Percentiles rank a stretch among this genome's conserved stretches.
These are phyloP conservation scores for Stereum hirsutum DNA, from an alignment of 1,284 basidiomycete genomes.

Conservation along the genomic window DNA sequence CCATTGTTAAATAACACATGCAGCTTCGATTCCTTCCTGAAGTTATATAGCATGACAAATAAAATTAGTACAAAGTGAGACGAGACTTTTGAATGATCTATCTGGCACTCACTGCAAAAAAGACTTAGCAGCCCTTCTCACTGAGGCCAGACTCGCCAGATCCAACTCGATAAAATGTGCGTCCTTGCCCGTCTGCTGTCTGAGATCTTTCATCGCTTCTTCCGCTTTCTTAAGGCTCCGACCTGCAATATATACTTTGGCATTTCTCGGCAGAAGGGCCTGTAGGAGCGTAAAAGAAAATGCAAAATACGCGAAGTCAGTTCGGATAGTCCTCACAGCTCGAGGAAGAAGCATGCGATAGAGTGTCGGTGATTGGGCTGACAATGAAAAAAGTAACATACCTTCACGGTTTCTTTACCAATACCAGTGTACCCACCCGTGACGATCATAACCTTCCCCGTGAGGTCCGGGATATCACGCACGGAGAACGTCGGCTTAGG, in stretches of 20 bases:
- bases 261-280: constrained; percentile 1
- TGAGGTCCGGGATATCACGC: not conserved
- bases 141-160: not conserved
- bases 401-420: constrained; percentile 3
- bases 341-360: not conserved
- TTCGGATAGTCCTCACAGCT: not conserved
- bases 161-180: not conserved
- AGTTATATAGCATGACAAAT: not conserved
- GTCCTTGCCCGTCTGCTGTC: not conserved
- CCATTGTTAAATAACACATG: constrained; percentile 28
- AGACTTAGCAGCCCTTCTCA: constrained; percentile 15
- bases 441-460: not conserved
- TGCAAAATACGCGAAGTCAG: not conserved
- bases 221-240: not conserved
- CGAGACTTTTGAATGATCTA: too few relatives aligned
- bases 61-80: not conserved
- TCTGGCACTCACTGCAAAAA: constrained; percentile 29
- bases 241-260: constrained; percentile 2
- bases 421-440: constrained; percentile 1
- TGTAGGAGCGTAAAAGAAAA: too few relatives aligned
- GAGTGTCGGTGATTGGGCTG: too few relatives aligned
- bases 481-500: not conserved
- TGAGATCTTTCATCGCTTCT: not conserved
- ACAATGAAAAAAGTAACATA: too few relatives aligned
- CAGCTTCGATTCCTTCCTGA: constrained; percentile 25